Evolutionary conservation across 2,329 filamentous ascomycete genomes (phyloP).

Genomic region (Exophiala aquamarina): DNA sequence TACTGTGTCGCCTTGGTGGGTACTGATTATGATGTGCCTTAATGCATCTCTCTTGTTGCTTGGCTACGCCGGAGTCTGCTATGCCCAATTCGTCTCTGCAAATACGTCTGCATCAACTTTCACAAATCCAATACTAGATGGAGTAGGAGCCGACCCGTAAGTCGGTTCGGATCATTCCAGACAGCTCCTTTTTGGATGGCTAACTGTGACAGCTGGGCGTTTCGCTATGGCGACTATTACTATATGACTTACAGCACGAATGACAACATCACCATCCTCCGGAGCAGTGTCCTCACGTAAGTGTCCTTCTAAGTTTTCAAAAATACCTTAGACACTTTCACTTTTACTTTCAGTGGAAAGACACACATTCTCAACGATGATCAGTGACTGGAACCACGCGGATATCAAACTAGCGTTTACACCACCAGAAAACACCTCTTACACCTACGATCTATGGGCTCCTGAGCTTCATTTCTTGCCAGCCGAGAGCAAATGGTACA

Average conservation of each 20-base stretch:
- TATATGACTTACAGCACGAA: constrained; percentile 43
- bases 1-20: background rate
- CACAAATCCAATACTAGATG: constrained; percentile 42
- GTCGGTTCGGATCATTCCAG: constrained; percentile 3
- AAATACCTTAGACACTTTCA: background rate
- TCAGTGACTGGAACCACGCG: constrained; percentile 39
- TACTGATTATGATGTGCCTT: background rate
- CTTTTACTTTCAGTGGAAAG: background rate
- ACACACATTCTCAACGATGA: background rate
- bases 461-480: constrained; percentile 47
- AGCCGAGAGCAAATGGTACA: constrained; percentile 49
- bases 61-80: background rate
- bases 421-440: constrained; percentile 40
- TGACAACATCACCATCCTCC: constrained; percentile 40
- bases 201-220: constrained; percentile 33
- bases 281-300: constrained; percentile 39
- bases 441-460: constrained; percentile 52
- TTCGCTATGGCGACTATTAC: constrained; percentile 41
- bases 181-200: too few relatives aligned
- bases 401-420: constrained; percentile 40
- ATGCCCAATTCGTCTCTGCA: constrained; percentile 9
- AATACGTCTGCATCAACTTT: constrained; percentile 39
- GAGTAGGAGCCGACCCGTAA: constrained; percentile 40
- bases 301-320: constrained; percentile 1
- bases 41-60: background rate